Base-by-base conservation (phyloP, 2,329 filamentous ascomycete species). In the Fusarium paranaense region DNA sequence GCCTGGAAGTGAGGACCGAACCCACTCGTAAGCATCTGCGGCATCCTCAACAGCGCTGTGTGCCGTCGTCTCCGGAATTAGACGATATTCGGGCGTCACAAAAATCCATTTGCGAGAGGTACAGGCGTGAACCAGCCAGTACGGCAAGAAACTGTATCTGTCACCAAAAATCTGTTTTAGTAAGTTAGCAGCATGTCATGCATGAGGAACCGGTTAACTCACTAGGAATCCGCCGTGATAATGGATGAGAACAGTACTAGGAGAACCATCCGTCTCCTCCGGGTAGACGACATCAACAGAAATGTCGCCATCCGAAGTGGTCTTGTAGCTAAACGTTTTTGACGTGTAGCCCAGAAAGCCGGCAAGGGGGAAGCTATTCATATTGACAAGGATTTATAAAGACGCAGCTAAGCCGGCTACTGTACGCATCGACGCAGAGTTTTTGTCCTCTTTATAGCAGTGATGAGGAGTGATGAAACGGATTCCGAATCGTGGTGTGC, bases 81-180 rank as follows among this genome's bases (percentile, higher is more conserved):
- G 61, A 0, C 76, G 76, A 20, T 78, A 78, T 32, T 78, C 76
- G 2, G 76, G 76, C 1, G 67, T 75, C 1, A 78, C 72, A 4
- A 78, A 78, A 27, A 76, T 68, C 76, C 76, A 78, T 63, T 68
- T 78, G 9, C 76, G 70, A 35, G 72, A 63, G 9, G 56, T 62
- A 4, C 57, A 67, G 2, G 67, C 70, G 16, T 78, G 68, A 27
- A 78, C 20, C 3, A 75, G 70, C 76, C 76, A 78, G 42, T 67
- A 54, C 2, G 76, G 76, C 13, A 73, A 9, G 10, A 72, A 78
- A 3, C 76, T 74, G 16, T 75, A 70, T 40, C 76, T 67, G 7
- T 78, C 76, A 3, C 76, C 76, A 1, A 78, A 54, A 20, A 78
- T 67, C 73, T 77, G 4, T 25, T 6, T 3, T 3, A 2, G 1